Conservation (phyloP, 2,329 filamentous ascomycete genomes). For the Pseudohalonectria lignicola region DNA sequence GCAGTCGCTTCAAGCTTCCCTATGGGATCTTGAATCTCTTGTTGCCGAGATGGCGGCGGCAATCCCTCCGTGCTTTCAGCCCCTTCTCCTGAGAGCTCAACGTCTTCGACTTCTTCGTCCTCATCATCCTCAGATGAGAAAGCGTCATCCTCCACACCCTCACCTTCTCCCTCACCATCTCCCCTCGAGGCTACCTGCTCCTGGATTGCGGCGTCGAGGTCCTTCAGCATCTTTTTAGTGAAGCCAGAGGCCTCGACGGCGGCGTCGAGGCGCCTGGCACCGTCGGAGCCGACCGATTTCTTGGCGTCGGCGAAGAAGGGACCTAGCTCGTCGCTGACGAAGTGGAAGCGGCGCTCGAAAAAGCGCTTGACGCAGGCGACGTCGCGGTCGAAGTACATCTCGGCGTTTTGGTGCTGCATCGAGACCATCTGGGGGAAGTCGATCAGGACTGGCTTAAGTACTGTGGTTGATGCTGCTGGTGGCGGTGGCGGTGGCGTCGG, state of each 20-base stretch:
- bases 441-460: slow-evolving; percentile 75
- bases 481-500: neutral
- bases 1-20: too few relatives aligned
- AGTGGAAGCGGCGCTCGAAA: slow-evolving; percentile 82
- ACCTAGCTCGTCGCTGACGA: slow-evolving; percentile 68
- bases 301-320: slow-evolving; percentile 79
- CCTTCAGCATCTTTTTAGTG: slow-evolving; percentile 92
- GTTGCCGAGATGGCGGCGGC: neutral
- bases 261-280: slow-evolving; percentile 65
- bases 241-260: slow-evolving; percentile 89
- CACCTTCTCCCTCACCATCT: slow-evolving; percentile 22
- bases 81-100: slow-evolving; percentile 13
- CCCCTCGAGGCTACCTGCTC: slow-evolving; percentile 51
- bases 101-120: slow-evolving; percentile 9
- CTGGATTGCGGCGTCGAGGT: slow-evolving; percentile 82
- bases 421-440: slow-evolving; percentile 99
- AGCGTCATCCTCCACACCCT: slow-evolving; percentile 20
- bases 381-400: slow-evolving; percentile 96
- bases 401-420: slow-evolving; percentile 83
- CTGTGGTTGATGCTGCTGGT: slow-evolving; percentile 5
- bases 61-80: too few relatives aligned
- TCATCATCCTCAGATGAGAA: slow-evolving; percentile 18
- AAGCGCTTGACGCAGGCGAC: slow-evolving; percentile 93
- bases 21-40: neutral
- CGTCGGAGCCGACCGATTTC: slow-evolving; percentile 57